Base-by-base conservation (phyloP, 2,329 filamentous ascomycete species). In the Aspergillus hiratsukae region DNA sequence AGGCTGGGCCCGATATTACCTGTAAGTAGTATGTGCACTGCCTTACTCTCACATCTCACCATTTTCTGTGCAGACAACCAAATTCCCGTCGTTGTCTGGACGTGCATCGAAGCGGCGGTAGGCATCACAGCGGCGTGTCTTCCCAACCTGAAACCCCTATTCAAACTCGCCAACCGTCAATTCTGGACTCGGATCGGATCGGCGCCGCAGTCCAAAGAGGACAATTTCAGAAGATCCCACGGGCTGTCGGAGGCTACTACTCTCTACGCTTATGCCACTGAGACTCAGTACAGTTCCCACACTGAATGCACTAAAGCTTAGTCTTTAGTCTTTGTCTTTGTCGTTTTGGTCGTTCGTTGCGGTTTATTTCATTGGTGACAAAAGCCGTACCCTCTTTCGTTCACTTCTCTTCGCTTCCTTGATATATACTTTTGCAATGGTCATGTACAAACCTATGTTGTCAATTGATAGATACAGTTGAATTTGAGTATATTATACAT, bases 71-170 rank as follows among this genome's bases (percentile, higher is more conserved):
- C 14, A 70, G 68, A 66, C 28, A 63, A 70, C 45, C 66, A 70
- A 69, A 61, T 66, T 29, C 64, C 64, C 6, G 56, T 59, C 25
- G 63, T 61, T 14, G 63, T 70, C n/a, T 71, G 68, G 68, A 71
- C 69, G 0, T 69, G 67, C 40, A 60, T 65, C 21, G 68, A 71
- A 53, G 63, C 66, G 1, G 65, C 66, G 0, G 67, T 69, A 0
- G 68, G 63, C 17, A 70, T 71, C 37, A 63, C 62, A 7, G 67
- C 66, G 1, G 69, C 69, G 28, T 71, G 69, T 53, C 63, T 71
- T 1, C 61, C 68, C 1, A 69, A 70, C 48, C 57, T 70, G 5
- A 56, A 64, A 21, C 68, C 68, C 2, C 53, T 69, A 1, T 67
- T 70, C 49, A 63, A 62, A 14, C 27, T 63, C 14, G 52, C 59